Evolutionary conservation across 805 yeast genomes (phyloP), one percentile per base, ranked within the genome.

Genomic region (Ascoidea tarda): DNA sequence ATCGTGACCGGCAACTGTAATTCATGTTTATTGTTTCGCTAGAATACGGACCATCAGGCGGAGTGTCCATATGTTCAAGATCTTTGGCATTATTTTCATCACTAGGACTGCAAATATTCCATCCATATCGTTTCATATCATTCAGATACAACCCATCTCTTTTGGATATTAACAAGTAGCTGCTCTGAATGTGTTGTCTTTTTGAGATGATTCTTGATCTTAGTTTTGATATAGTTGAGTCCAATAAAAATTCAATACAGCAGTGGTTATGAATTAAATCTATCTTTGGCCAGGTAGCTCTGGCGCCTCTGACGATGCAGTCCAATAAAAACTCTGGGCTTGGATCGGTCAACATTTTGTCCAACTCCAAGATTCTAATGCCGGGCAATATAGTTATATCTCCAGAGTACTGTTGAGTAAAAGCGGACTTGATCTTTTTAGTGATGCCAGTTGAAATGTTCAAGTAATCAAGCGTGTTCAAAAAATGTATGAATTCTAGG

Each of bases 211-310:
- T 46, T 38, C 55, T 16, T 6, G 54, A 46, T 16, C 58, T 31
- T 16, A 56, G 46, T 8, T 54, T 45, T 16, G 49, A 48, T 5
- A 93, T 88, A 6, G 93, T 84, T 54, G 75, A 76, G 65, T 91
- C 98, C 46, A 91, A 69, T 0, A 89, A 84, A 65, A 91, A 83
- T 62, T 91, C 99, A 38, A 89, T 79, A 0, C 93, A 82, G 66
- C 96, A 89, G 62, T 88, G 96, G 64, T 93, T 91, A 58, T 82
- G 76, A 49, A 91, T 87, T 48, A 90, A 74, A 1, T 96, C 79
- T 5, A 93, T 66, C 61, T 87, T 87, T 0, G 96, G 96, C 97
- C 98, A 91, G 0, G 96, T 83, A 0, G 96, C 91, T 53, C 87
- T 71, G 1, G 96, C 93, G 1, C 98, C 99, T 56, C 95, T 75